These are phyloP conservation scores for Lumnitzera littorea DNA, from an alignment of 345 rosid species.

Conservation along the genomic window DNA sequence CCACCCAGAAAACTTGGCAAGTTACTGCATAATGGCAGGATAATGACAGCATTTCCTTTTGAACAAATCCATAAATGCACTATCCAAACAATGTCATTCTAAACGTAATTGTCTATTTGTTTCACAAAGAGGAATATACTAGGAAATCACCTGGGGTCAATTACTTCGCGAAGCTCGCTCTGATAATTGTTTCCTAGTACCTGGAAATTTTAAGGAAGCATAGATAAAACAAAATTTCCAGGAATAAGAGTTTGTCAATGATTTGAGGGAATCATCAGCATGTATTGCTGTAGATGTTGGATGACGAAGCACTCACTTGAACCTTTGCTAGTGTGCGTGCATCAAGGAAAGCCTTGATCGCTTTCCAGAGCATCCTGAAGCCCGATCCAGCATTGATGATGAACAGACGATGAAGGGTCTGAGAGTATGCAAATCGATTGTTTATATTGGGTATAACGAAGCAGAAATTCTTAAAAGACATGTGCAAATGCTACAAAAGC, in stretches of 20 bases:
- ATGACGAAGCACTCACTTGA: conserved; percentile 21
- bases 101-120: no score
- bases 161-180: conserved; percentile 29
- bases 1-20: conserved; percentile 61
- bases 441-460: no score
- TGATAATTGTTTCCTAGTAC: conserved; percentile 41
- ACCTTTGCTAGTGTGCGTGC: conserved; percentile 46
- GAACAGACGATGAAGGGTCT: conserved; percentile 43
- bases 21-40: conserved; percentile 25
- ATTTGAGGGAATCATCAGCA: no score
- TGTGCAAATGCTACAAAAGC: no score
- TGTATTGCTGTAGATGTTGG: neutral
- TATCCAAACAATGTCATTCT: no score
- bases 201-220: conserved; percentile 19
- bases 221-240: no score
- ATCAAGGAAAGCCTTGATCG: conserved; percentile 42
- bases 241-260: no score
- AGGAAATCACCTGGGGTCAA: conserved; percentile 35
- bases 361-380: conserved; percentile 59
- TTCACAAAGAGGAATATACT: neutral
- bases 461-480: no score
- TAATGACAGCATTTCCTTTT: neutral
- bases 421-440: conserved; percentile 5
- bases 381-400: conserved; percentile 63
- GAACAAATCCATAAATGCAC: no score